Percentiles rank a stretch among this genome's conserved stretches.
phyloP scores from a whole-genome alignment of 2,329 filamentous ascomycete genomes.

The Dendryphion nanum region DNA sequence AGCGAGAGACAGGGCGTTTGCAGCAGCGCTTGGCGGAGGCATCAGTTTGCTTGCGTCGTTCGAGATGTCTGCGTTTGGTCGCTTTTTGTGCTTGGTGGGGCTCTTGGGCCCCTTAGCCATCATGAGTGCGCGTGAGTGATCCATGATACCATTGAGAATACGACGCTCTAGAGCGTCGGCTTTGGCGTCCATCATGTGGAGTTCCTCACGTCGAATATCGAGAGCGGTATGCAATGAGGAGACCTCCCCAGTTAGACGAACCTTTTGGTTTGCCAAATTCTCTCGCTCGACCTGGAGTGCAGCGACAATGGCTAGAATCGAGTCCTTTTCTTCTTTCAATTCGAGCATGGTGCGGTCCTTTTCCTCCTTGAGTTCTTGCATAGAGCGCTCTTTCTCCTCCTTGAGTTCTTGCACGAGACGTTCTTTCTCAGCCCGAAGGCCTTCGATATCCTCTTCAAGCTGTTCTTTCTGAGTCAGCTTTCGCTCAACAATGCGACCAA shows the following conservation, averaged over 20 bases:
- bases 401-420: conserved; percentile 32
- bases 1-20: conserved; percentile 43
- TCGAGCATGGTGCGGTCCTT: conserved; percentile 34
- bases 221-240: conserved; percentile 89
- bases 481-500: conserved; percentile 76
- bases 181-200: conserved; percentile 84
- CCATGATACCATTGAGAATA: conserved; percentile 92
- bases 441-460: conserved; percentile 48
- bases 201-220: conserved; percentile 82
- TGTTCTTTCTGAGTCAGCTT: conserved; percentile 65
- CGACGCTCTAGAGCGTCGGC: conserved; percentile 87
- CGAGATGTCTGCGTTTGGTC: conserved; percentile 27
- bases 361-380: conserved; percentile 35
- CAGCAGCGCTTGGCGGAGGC: conserved; percentile 34
- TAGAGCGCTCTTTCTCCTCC: conserved; percentile 39
- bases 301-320: conserved; percentile 53
- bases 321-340: conserved; percentile 45
- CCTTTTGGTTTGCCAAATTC: conserved; percentile 73
- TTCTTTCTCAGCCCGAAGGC: conserved; percentile 46
- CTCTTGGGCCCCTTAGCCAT: conserved; percentile 62
- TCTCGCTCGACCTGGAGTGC: conserved; percentile 69
- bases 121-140: conserved; percentile 89
- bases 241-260: conserved; percentile 77
- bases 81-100: conserved; percentile 34
- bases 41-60: conserved; percentile 36